Base-by-base conservation (phyloP, 352 stramenopile genomes). In the Elongisporangium prolatum region DNA sequence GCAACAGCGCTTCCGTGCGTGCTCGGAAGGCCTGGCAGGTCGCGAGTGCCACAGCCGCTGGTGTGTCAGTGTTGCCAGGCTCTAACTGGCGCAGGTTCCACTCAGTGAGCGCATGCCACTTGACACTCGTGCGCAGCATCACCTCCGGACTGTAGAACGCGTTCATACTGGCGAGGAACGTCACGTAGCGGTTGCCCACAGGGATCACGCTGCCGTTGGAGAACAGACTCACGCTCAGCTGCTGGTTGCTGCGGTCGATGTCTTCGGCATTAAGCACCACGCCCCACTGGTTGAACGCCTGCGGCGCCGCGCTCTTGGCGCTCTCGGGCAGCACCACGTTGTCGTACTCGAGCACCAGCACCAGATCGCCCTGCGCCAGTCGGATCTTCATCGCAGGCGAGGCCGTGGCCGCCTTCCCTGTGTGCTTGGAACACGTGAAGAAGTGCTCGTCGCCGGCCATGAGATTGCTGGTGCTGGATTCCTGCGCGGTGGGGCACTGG, bases 281-380 rank as follows among this genome's bases (percentile, higher is more conserved):
- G 10, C 77, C 80, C 80, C 80, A 90, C 38, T 80, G 68, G 61
- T 90, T 90, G 56, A 64, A 72, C 16, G 63, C 75, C 8, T 67
- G 65, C 0, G 74, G 68, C 0, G 73, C 73, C 8, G 65, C 57
- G 16, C 59, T 53, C 50, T 74, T 84, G 16, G 73, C 69, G 4
- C 47, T 74, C 2, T 53, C 22, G 3, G 80, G 73, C 38, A 92
- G 54, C 20, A 90, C 34, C 17, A 72, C 61, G 60, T 90, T 92
- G 47, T 60, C 69, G 52, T 86, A 86, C 52, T 92, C 80, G 2
- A 92, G 67, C 8, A 90, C 66, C 17, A 92, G 63, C 52, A 90
- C 83, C 11, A 90, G 52, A 58, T 92, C 80, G 7, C 78, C 80
- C 13, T 71, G 52, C 10, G 73, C 61, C 7, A 82, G 56, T 77